A percentile compares a stretch with the other conserved stretches of the same genome.
Conservation (phyloP, 139 green algal genomes). For the Yamagishiella unicocca region DNA sequence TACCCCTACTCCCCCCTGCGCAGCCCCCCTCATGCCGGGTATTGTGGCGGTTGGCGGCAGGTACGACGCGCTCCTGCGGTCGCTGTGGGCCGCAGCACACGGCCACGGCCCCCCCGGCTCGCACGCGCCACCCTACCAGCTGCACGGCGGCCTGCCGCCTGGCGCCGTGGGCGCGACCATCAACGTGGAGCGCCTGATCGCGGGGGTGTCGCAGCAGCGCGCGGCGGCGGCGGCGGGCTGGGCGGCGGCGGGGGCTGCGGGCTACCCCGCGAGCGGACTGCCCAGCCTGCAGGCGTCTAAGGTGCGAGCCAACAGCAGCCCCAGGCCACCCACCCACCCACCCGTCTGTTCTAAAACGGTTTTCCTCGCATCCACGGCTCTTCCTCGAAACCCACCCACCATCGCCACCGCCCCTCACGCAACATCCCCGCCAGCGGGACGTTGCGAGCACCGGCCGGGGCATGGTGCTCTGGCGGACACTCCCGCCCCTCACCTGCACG, state of each 20-base stretch:
- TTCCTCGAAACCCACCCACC: too few relatives aligned
- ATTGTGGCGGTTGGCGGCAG: constrained; percentile 76
- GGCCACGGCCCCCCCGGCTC: background rate
- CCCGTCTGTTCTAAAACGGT: background rate
- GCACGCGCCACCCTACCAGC: background rate
- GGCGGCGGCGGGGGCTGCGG: background rate
- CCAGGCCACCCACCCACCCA: too few relatives aligned
- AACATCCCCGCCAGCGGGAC: too few relatives aligned
- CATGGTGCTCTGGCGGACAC: too few relatives aligned
- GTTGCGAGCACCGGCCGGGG: too few relatives aligned
- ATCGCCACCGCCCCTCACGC: too few relatives aligned
- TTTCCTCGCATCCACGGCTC: too few relatives aligned
- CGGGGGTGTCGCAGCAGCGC: constrained; percentile 42
- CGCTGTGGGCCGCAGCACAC: constrained; percentile 66
- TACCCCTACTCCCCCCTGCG: background rate
- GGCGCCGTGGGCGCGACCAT: constrained; percentile 78
- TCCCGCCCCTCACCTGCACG: too few relatives aligned
- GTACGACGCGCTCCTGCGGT: constrained; percentile 80
- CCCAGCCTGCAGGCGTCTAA: constrained; percentile 19
- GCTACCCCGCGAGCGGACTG: background rate
- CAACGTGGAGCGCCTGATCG: constrained; percentile 73
- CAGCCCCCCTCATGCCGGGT: background rate
- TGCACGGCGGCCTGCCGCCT: constrained; percentile 42
- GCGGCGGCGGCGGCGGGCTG: constrained; percentile 38
- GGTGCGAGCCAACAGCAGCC: background rate